Conservation (phyloP, 331 rosid species). For the Quercus lobata region DNA sequence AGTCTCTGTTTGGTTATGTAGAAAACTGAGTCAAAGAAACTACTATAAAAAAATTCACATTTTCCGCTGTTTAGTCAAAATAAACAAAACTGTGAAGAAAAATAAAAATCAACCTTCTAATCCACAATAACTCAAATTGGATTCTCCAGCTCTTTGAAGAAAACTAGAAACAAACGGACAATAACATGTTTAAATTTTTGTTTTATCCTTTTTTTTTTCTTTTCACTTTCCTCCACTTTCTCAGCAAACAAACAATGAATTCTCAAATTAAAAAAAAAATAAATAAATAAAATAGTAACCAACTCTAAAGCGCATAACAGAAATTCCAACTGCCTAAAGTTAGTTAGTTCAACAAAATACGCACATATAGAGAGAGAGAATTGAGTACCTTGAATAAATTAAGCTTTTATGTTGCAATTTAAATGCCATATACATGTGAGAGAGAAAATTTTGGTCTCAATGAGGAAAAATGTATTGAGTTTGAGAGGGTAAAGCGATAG, state of each 20-base stretch:
- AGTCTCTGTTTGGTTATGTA: background rate
- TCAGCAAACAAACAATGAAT: constrained; percentile 16
- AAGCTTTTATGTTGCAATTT: constrained; percentile 33
- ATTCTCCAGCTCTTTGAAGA: background rate
- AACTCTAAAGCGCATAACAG: background rate
- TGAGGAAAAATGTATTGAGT: background rate
- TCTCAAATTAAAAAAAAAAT: background rate
- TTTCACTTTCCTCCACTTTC: background rate
- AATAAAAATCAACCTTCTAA: background rate
- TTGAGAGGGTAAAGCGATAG: background rate
- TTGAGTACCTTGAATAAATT: constrained; percentile 33
- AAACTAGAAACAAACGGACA: background rate
- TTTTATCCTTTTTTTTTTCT: background rate
- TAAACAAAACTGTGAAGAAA: background rate
- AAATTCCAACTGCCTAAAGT: background rate
- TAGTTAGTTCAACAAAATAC: background rate
- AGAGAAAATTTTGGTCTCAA: background rate
- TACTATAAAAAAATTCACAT: background rate
- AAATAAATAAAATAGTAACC: background rate
- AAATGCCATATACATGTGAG: constrained; percentile 32
- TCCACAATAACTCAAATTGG: background rate
- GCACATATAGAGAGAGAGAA: background rate
- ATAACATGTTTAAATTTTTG: background rate
- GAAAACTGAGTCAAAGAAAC: background rate
- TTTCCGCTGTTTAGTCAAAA: background rate